phyloP scores from a whole-genome alignment of 176 grass and related monocot species.

The Musa itinerans region DNA sequence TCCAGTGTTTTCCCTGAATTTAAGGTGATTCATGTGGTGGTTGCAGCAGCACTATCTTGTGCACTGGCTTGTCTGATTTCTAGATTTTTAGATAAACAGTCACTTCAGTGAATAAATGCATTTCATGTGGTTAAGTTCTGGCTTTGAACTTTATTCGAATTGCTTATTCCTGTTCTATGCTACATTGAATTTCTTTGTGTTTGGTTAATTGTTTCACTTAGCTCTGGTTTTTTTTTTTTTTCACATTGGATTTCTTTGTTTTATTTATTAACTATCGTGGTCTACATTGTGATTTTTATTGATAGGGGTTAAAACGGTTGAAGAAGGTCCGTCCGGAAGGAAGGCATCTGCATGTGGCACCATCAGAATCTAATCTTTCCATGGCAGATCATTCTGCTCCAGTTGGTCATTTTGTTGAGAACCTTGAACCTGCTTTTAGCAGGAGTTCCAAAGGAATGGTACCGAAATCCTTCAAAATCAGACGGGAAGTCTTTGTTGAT shows the following conservation, averaged over 20 bases:
- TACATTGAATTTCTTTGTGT: neutral
- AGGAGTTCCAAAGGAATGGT: neutral
- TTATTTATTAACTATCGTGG: slow-evolving; percentile 17
- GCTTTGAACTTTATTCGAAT: too few relatives aligned
- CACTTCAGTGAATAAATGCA: too few relatives aligned
- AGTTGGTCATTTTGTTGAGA: neutral
- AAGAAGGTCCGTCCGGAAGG: slow-evolving; percentile 56
- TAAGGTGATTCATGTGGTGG: too few relatives aligned
- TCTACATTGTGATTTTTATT: slow-evolving; percentile 8
- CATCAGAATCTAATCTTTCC: slow-evolving; percentile 11
- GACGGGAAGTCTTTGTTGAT: neutral
- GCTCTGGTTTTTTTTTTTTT: neutral
- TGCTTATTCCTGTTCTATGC: neutral
- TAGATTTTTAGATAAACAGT: too few relatives aligned
- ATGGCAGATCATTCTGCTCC: neutral
- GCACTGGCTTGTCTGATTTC: too few relatives aligned
- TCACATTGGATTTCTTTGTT: neutral
- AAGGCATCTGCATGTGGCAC: slow-evolving; percentile 9
- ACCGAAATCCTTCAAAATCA: neutral
- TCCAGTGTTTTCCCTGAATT: too few relatives aligned
- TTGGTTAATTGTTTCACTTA: neutral
- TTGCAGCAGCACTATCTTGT: too few relatives aligned
- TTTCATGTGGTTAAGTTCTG: too few relatives aligned
- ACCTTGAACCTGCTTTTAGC: neutral
- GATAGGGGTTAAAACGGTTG: slow-evolving; percentile 74